These are phyloP conservation scores for Trapa incisa DNA, from an alignment of 345 rosid species.

Conservation along the genomic window DNA sequence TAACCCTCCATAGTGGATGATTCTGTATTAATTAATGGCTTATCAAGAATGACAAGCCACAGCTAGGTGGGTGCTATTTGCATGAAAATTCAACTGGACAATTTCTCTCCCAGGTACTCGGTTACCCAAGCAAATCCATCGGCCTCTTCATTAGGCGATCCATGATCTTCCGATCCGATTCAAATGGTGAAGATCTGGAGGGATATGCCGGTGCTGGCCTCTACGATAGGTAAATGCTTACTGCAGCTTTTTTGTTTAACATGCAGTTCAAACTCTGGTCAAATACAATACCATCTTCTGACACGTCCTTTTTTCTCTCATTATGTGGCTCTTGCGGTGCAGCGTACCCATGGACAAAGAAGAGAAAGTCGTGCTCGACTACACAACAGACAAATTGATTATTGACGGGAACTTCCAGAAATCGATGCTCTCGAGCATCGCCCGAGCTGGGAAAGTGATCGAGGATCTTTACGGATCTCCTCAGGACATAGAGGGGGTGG, in stretches of 20 bases:
- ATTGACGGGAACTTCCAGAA: constrained; percentile 48
- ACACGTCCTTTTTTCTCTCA: neutral
- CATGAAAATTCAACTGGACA: neutral
- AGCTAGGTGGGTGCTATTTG: neutral
- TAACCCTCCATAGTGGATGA: neutral
- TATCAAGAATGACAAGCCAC: neutral
- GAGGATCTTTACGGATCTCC: constrained; percentile 83
- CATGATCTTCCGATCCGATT: constrained; percentile 88
- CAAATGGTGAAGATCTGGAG: constrained; percentile 96
- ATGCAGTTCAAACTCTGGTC: neutral
- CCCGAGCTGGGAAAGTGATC: constrained; percentile 59
- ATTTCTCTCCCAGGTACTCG: constrained; percentile 38
- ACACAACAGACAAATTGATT: constrained; percentile 63
- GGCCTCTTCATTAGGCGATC: constrained; percentile 92
- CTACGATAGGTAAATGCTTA: constrained; percentile 67
- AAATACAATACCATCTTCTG: neutral
- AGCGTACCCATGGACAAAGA: constrained; percentile 98
- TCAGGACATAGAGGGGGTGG: constrained; percentile 94
- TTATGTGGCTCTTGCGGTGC: constrained; percentile 2
- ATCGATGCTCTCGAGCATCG: constrained; percentile 64
- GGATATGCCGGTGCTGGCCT: constrained; percentile 99
- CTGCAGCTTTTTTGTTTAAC: neutral
- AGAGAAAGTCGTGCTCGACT: constrained; percentile 63
- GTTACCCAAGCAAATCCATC: constrained; percentile 93
- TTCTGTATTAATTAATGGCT: neutral